These are phyloP conservation scores for Ettlia oleoabundans DNA, from an alignment of 139 green algal species.

Conservation along the genomic window DNA sequence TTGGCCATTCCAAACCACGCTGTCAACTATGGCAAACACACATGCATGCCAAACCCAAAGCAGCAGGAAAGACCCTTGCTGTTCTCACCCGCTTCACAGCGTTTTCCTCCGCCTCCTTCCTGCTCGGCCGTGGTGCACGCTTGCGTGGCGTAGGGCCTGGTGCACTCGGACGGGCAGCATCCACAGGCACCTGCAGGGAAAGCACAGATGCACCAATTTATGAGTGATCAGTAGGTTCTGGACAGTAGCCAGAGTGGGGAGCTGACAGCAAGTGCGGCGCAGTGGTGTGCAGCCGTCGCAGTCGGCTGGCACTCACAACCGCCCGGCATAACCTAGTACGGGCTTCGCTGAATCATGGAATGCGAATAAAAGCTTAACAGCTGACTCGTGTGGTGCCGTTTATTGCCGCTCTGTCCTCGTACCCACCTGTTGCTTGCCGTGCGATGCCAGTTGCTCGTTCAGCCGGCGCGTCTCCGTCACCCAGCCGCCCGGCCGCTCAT, in stretches of 20 bases:
- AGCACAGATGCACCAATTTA: no score
- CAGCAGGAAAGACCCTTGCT: not conserved
- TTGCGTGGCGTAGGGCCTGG: not conserved
- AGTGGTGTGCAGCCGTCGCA: not conserved
- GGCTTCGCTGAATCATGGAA: no score
- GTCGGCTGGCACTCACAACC: no score
- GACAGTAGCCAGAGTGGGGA: no score
- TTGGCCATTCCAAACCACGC: no score
- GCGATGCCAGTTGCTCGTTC: constrained; percentile 22
- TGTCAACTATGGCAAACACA: no score
- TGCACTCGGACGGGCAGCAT: not conserved
- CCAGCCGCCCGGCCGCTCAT: constrained; percentile 50
- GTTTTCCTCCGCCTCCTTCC: constrained; percentile 29
- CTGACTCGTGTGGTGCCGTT: no score
- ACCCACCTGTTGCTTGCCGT: constrained; percentile 13
- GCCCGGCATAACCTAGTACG: no score
- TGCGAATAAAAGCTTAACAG: no score
- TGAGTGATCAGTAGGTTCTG: no score
- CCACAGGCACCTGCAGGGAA: not conserved
- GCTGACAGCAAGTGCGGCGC: no score
- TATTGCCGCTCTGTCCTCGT: not conserved
- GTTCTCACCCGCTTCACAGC: constrained; percentile 21
- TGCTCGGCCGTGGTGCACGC: constrained; percentile 12
- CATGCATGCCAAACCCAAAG: not conserved
- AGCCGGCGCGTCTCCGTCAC: constrained; percentile 42